Conservation (phyloP, 257 asterid genomes). For the Petunia axillaris region DNA sequence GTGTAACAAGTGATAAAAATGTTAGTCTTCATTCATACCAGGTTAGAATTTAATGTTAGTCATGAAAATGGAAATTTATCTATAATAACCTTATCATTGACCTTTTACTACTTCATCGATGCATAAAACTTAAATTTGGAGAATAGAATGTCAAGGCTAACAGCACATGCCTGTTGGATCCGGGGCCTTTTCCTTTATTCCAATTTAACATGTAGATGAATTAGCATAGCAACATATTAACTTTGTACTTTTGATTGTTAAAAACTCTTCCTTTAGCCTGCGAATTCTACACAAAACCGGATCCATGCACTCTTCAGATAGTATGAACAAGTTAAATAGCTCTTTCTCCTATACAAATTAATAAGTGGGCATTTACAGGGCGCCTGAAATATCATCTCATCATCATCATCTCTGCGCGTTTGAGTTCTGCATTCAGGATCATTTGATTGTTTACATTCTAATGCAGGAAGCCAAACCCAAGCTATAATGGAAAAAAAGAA, state of each 20-base stretch:
- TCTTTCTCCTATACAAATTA: not conserved
- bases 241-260: not conserved
- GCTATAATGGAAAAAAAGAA: slow-evolving; percentile 4
- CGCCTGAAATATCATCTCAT: not conserved
- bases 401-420: not conserved
- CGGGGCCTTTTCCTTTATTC: not conserved
- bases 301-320: not conserved
- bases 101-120: no score
- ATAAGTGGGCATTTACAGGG: slow-evolving; percentile 7
- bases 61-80: no score
- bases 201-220: not conserved
- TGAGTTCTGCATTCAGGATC: not conserved
- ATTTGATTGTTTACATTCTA: not conserved
- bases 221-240: not conserved
- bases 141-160: not conserved
- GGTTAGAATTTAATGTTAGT: no score
- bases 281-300: slow-evolving; percentile 3
- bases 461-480: not conserved
- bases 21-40: no score
- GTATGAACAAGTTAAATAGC: not conserved
- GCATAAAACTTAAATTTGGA: no score
- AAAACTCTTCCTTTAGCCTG: not conserved
- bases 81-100: no score
- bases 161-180: not conserved
- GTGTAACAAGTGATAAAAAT: no score